A percentile compares a stretch with the other conserved stretches of the same genome.
These are phyloP conservation scores for Salvia miltiorrhiza DNA, from an alignment of 257 asterid species.

Conservation along the genomic window DNA sequence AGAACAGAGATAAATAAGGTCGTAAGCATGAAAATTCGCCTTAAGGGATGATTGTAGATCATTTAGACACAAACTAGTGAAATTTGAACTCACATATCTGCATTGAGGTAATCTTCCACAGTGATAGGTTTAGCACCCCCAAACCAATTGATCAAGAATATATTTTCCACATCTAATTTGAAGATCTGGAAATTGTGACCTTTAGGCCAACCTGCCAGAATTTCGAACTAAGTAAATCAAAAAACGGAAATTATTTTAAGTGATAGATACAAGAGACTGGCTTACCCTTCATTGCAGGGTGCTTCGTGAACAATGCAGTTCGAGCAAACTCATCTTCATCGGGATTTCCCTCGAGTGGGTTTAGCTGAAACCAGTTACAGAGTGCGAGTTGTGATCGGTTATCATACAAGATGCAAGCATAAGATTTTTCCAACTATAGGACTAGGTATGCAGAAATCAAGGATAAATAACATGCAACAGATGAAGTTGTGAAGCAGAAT, in stretches of 20 bases:
- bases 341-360: conserved; percentile 41
- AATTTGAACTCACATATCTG: conserved; percentile 40
- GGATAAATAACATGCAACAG: not conserved
- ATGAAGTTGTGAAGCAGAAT: not conserved
- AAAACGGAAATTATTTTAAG: not conserved
- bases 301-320: conserved; percentile 67
- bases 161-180: conserved; percentile 63
- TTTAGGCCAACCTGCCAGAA: conserved; percentile 80
- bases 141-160: conserved; percentile 85
- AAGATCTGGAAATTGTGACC: conserved; percentile 67
- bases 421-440: not conserved
- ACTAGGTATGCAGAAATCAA: not conserved
- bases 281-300: conserved; percentile 80
- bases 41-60: conserved; percentile 7
- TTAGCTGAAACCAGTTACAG: conserved; percentile 44
- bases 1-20: not conserved
- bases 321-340: conserved; percentile 63
- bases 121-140: conserved; percentile 97
- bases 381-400: not conserved
- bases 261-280: not conserved
- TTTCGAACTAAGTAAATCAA: not conserved
- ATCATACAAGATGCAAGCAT: not conserved
- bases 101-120: conserved; percentile 68
- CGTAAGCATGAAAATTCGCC: conserved; percentile 7
- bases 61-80: not conserved